Evolutionary conservation across 2,329 filamentous ascomycete species (phyloP).

Genomic region (Colletotrichum costaricense): DNA sequence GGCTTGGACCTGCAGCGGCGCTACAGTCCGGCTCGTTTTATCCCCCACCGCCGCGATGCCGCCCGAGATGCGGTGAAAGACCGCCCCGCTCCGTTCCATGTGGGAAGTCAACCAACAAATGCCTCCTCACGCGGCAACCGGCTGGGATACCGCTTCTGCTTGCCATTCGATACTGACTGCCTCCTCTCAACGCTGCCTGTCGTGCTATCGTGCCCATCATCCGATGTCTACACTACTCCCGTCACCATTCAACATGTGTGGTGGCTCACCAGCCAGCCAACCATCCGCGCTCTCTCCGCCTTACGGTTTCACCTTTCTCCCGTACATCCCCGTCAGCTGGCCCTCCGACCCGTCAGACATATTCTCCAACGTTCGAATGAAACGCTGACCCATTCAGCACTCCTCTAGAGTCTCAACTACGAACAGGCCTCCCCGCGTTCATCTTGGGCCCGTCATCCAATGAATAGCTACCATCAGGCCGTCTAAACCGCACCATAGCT

Average conservation of each 20-base stretch:
- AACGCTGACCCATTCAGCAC: slow-evolving; percentile 23
- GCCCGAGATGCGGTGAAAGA: slow-evolving; percentile 34
- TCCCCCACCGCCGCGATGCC: slow-evolving; percentile 28
- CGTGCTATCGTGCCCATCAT: slow-evolving; percentile 5
- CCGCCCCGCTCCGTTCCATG: slow-evolving; percentile 20
- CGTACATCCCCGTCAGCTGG: slow-evolving; percentile 26
- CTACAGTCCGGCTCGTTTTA: slow-evolving; percentile 23
- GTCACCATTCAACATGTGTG: slow-evolving; percentile 9
- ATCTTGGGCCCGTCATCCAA: slow-evolving; percentile 18
- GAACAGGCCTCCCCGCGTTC: slow-evolving; percentile 16
- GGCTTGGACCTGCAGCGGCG: slow-evolving; percentile 32
- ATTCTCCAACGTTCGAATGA: slow-evolving; percentile 28
- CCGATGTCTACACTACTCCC: slow-evolving; percentile 15
- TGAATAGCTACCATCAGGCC: slow-evolving; percentile 1
- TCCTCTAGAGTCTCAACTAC: slow-evolving; percentile 18
- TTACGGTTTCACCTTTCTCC: slow-evolving; percentile 28
- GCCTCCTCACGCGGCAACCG: slow-evolving; percentile 6
- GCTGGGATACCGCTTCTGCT: slow-evolving; percentile 3
- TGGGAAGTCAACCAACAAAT: slow-evolving; percentile 16
- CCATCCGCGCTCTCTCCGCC: slow-evolving; percentile 19
- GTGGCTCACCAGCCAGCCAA: slow-evolving; percentile 19
- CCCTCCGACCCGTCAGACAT: slow-evolving; percentile 15
- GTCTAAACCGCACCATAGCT: slow-evolving; percentile 1
- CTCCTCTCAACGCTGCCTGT: slow-evolving; percentile 2
- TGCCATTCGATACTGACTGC: slow-evolving; percentile 14